Base-by-base conservation (phyloP, 225 moss, liverwort and hornwort species). In the Thuidium tamariscinum region DNA sequence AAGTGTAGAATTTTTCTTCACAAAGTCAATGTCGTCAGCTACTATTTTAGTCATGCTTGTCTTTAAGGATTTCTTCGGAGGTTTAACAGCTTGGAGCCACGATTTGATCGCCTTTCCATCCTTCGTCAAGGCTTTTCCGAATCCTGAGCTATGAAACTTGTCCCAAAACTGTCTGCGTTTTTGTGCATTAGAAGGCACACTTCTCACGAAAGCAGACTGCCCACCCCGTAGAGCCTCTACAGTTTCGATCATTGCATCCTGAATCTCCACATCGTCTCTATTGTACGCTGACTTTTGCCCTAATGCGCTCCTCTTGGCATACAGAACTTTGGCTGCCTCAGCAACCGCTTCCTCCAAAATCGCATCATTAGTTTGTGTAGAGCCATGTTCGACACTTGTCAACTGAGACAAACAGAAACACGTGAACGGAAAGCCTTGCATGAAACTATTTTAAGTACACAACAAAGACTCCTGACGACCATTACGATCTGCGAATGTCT, bases 81-180 rank as follows among this genome's bases (percentile, higher is more conserved):
- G 84, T 46, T 48, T 65, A 41, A 72, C 70, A 69, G 83, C 80
- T 82, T 90, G 85, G 20, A 91, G 77, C 95, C 92, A 94, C 44
- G 87, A 89, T 56, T 82, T 86, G 30, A 95, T 86, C 54, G 87
- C 88, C 83, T 87, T 79, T 56, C 84, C 80, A 77, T 94, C 95
- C 81, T 88, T 89, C 18, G 77, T 70, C 81, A 92, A 84, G 60
- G 77, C 84, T 73, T 84, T 91, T 23, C 69, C 88, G 34, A 93
- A 82, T 68, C 89, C 89, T 54, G 94, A 89, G 54, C 81, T 89
- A 59, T 81, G 88, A 21, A 94, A 54, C 41, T 87, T 87, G 62
- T 90, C 85, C 94, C 92, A 91, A 65, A 92, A 89, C 57, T 85
- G 88, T 64, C 87, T 72, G 65, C 86, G 92, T 80, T 88, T 91